Evolutionary conservation across 345 rosid genomes (phyloP), one percentile per base, ranked within the genome.

Genomic region (Reutealis trisperma): DNA sequence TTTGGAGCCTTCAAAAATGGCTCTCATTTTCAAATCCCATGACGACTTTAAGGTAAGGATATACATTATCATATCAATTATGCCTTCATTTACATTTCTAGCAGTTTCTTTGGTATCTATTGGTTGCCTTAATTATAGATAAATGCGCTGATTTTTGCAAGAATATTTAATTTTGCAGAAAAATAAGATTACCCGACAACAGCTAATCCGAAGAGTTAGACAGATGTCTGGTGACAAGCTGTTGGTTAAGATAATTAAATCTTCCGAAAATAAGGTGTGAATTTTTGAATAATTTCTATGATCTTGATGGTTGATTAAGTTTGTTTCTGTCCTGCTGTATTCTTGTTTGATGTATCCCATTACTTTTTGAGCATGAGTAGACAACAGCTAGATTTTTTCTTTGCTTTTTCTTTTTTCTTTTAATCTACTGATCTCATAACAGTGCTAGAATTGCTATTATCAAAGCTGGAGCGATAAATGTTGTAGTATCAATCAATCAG

Each of bases 21-120:
- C 24, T 22, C 21, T 59, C 32, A 14, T 83, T 27, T n/a, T 0
- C n/a, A 77, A 37, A 44, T 19, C 3, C 41, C 30, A 4, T 47
- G 58, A 69, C 55, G 86, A 75, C 45, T 75, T 71, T 22, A 41
- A 34, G 25, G 86, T 83, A 69, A 21, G 76, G 21, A 30, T 30
- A 24, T 57, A 4, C 15, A 6, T 37, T 18, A 25, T 19, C 6
- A 19, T 69, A 14, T 11, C 15, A 14, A 51, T 16, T 59, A 8
- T 15, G 2, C 1, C 21, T 45, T 24, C 15, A 21, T 18, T 37
- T 51, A 18, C 71, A 52, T 55, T 55, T 58, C 16, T 14, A 11
- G 30, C 12, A 27, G 13, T 44, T 27, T 11, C 9, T 10, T 65
- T 2, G 52, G 3, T 6, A 34, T 9, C 34, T 16, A 45, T 42